Conservation (phyloP, 306 rosid species). For the Sechiopsis laciniata region DNA sequence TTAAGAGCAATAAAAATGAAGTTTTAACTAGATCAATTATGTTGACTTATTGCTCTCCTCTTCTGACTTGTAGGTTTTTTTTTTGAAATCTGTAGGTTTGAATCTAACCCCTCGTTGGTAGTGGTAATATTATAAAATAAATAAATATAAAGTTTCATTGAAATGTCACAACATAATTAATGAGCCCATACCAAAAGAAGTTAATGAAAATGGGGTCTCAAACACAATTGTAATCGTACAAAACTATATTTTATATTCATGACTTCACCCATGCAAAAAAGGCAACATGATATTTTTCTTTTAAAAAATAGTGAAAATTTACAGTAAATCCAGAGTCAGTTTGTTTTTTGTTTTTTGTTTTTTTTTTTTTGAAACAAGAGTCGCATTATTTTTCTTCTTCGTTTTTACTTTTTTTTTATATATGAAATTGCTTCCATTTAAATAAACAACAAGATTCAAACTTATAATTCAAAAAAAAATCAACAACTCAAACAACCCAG, state of each 20-base stretch:
- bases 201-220: constrained; percentile 13
- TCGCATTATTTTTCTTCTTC: not conserved
- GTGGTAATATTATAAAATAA: not conserved
- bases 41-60: not conserved
- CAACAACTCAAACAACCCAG: too few relatives aligned
- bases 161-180: constrained; percentile 16
- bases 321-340: not conserved
- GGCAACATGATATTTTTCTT: not conserved
- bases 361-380: too few relatives aligned
- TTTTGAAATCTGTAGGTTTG: not conserved
- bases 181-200: constrained; percentile 8
- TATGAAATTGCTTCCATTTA: too few relatives aligned
- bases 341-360: too few relatives aligned
- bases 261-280: not conserved
- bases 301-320: not conserved
- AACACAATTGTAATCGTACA: constrained; percentile 10
- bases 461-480: not conserved
- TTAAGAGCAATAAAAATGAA: not conserved
- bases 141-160: constrained; percentile 1
- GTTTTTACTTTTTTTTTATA: too few relatives aligned
- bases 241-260: constrained; percentile 1
- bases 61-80: not conserved
- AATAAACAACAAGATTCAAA: not conserved
- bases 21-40: not conserved
- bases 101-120: not conserved